Base-by-base conservation (phyloP, 2,329 filamentous ascomycete species). In the Colletotrichum eleusines region DNA sequence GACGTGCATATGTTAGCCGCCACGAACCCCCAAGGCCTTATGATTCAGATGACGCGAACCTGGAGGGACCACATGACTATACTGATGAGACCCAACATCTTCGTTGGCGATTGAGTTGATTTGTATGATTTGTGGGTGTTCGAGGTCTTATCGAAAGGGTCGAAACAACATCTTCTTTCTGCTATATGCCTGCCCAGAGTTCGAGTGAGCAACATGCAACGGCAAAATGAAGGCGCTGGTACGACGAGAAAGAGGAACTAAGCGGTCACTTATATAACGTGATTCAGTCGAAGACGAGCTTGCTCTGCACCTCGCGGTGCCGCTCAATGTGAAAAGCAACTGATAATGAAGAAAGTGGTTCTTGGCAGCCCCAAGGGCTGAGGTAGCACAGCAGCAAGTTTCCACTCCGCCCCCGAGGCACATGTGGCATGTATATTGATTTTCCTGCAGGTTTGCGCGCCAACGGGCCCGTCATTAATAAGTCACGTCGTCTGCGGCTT, bases 51-150 rank as follows among this genome's bases (percentile, higher is more conserved):
- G 38, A n/a, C 20, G 8, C 58, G 7, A 20, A 73, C 71, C 71
- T 73, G 71, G 35, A 72, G 40, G 35, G 40, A 55, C 71, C 68
- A 73, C 20, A 71, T 48, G 2, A 63, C 68, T 12, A 44, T 26
- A 28, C 54, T 70, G 63, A 73, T 33, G 26, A 63, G 44, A 12
- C 42, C 60, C 31, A 70, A 40, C 69, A 70, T 72, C 1, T 6
- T 61, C 7, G 12, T 38, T 38, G n/a, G 5, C 18, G 9, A 5
- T 44, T 3, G 18, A 11, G n/a, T 14, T 14, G 31, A 11, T 35
- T 26, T 28, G n/a, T 61, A 16, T 38, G 46, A 12, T 18, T 8
- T 38, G 8, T 50, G 14, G 12, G 28, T 50, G 23, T 11, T 18
- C n/a, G 12, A 31, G 31, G n/a, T 33, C 40, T 48, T 50, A 7